Conservation (phyloP, 202 grass and related monocot genomes). For the Saccharum hybrid region DNA sequence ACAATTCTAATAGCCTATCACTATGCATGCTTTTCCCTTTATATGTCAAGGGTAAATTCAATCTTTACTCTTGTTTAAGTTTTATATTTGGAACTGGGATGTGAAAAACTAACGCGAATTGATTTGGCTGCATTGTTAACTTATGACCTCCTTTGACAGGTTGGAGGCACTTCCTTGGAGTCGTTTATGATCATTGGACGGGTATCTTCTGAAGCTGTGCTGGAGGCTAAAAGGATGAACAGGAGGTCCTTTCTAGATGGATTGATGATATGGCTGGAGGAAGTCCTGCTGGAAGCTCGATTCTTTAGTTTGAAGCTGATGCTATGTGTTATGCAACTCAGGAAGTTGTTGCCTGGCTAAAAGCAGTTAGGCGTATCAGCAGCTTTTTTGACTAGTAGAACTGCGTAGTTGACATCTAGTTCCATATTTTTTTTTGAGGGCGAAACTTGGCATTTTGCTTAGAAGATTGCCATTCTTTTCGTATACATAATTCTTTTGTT, state of each 20-base stretch:
- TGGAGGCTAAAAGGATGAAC: conserved; percentile 64
- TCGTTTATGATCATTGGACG: conserved; percentile 82
- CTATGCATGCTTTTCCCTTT: neutral
- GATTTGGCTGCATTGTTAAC: conserved; percentile 13
- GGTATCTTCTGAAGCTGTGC: conserved; percentile 77
- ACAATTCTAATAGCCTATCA: neutral
- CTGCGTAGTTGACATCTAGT: conserved; percentile 21
- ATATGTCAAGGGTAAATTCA: conserved; percentile 11
- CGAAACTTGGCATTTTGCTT: conserved; percentile 20
- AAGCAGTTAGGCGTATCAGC: neutral
- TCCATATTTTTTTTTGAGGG: neutral
- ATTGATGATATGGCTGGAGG: conserved; percentile 66
- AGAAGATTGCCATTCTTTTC: conserved; percentile 28
- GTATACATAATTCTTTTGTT: conserved; percentile 33
- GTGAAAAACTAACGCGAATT: conserved; percentile 4
- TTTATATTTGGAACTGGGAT: neutral
- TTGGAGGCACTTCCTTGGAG: conserved; percentile 73
- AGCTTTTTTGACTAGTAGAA: conserved; percentile 2
- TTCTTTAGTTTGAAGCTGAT: conserved; percentile 58
- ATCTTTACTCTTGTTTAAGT: neutral
- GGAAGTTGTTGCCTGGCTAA: conserved; percentile 50
- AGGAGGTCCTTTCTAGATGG: conserved; percentile 45
- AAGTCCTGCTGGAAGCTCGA: conserved; percentile 66
- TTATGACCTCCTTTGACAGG: conserved; percentile 48
- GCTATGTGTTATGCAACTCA: conserved; percentile 54